Evolutionary conservation across 2,329 filamentous ascomycete species (phyloP).

Genomic region (Neofusicoccum ribis): DNA sequence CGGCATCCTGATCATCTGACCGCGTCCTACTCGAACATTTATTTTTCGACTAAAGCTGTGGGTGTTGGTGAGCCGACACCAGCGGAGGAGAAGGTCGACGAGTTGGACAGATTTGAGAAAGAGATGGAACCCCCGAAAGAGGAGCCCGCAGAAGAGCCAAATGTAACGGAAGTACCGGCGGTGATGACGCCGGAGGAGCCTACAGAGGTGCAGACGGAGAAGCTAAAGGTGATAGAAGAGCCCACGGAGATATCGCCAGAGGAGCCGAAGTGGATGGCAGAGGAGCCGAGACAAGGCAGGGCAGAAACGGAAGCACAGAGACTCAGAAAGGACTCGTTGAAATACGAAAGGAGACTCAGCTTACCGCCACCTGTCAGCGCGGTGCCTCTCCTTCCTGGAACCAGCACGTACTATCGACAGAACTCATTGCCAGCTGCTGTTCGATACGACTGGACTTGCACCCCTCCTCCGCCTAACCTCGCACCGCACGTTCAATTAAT

Average conservation of each 20-base stretch:
- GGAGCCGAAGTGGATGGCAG: background rate
- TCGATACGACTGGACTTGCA: conserved; percentile 20
- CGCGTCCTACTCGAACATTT: conserved; percentile 11
- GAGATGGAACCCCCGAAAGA: background rate
- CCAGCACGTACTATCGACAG: conserved; percentile 7
- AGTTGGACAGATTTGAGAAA: background rate
- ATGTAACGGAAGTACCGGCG: background rate
- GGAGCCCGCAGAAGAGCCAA: background rate
- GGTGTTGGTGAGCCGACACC: background rate
- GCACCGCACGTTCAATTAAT: conserved; percentile 70
- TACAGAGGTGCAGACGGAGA: background rate
- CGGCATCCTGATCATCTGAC: conserved; percentile 4
- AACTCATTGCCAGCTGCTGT: background rate
- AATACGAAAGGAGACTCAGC: conserved; percentile 6
- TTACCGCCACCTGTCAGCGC: conserved; percentile 4
- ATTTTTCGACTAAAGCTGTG: conserved; percentile 7
- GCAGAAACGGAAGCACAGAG: background rate
- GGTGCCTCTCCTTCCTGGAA: conserved; percentile 8
- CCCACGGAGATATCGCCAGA: background rate
- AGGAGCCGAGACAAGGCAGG: background rate
- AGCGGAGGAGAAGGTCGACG: background rate
- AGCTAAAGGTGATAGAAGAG: background rate
- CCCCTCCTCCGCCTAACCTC: conserved; percentile 38
- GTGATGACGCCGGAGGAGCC: background rate
- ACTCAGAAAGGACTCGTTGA: background rate